Base-by-base conservation (phyloP, 2,329 filamentous ascomycete genomes). In the Xylaria digitata region DNA sequence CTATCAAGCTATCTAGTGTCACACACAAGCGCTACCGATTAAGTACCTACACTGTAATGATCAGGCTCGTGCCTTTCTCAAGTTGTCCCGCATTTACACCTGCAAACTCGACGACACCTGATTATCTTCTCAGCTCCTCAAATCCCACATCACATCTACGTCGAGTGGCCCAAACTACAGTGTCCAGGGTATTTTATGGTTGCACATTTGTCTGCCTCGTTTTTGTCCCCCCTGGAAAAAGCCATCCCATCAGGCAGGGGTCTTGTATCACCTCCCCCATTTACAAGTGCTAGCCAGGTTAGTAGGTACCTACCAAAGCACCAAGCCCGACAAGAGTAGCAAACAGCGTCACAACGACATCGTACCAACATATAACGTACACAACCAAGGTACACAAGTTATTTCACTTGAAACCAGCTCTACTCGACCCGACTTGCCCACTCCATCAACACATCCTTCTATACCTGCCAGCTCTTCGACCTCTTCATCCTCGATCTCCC, bases 251-350 rank as follows among this genome's bases (percentile, higher is more conserved):
- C 19, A 49, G 42, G n/a, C 50, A 46, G 54, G 52, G 53, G 42
- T 32, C 58, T 55, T 54, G 55, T 65, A 42, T 59, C 23, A 63
- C 60, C 32, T 55, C 50, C 49, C 58, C 58, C 58, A 53, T 54
- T 30, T 17, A 34, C 53, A 37, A 5, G 43, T n/a, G 5, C 56
- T 30, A 32, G 6, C 37, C 15, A 52, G 19, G 49, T 34, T n/a
- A 26, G 17, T n/a, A n/a, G n/a, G n/a, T 21, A 34, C 26, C 30
- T 19, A 42, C 9, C 49, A 7, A 13, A 52, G 2, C 15, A 17
- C 45, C 43, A 19, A 40, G 57, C 37, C 58, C 52, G 32, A 32
- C 50, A 26, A 42, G 19, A 54, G 34, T 26, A 6, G 46, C 54
- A 49, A 52, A 40, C 54, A 60, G 19, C 30, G 11, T 46, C 52